phyloP scores from a whole-genome alignment of 2,329 filamentous ascomycete species.

The Neopestalotiopsis rosae region DNA sequence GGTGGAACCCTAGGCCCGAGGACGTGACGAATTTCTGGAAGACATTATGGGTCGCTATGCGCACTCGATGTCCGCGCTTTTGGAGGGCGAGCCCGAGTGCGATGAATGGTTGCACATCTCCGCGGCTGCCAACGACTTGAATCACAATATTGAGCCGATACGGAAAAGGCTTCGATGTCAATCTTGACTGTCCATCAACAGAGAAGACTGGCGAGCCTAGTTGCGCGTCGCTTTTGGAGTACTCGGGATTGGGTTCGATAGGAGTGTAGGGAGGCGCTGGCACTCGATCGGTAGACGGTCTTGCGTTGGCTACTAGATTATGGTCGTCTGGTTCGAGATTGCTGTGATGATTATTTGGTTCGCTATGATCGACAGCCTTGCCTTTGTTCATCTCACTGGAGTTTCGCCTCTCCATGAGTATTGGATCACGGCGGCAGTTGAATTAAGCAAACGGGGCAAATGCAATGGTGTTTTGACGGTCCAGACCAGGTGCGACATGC shows the following conservation, averaged over 20 bases:
- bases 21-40: slow-evolving; percentile 71
- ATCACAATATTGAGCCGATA: slow-evolving; percentile 70
- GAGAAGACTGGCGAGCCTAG: neutral
- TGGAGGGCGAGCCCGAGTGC: slow-evolving; percentile 71
- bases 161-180: slow-evolving; percentile 46
- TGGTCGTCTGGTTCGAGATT: neutral
- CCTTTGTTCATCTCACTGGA: neutral
- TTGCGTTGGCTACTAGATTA: neutral
- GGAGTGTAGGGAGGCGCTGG: neutral
- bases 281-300: neutral
- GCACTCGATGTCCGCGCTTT: slow-evolving; percentile 72
- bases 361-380: neutral
- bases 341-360: neutral
- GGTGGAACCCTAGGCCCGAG: slow-evolving; percentile 76
- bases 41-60: slow-evolving; percentile 73
- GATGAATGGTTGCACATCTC: slow-evolving; percentile 79
- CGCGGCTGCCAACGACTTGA: slow-evolving; percentile 76
- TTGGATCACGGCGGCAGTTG: too few relatives aligned
- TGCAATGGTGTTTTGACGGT: neutral
- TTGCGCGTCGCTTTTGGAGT: neutral
- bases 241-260: neutral
- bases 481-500: neutral
- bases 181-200: slow-evolving; percentile 23
- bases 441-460: too few relatives aligned
- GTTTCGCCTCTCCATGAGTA: neutral